Evolutionary conservation across 1,284 basidiomycete genomes (phyloP).

Genomic region (Apiotrichum mycotoxinovorans): DNA sequence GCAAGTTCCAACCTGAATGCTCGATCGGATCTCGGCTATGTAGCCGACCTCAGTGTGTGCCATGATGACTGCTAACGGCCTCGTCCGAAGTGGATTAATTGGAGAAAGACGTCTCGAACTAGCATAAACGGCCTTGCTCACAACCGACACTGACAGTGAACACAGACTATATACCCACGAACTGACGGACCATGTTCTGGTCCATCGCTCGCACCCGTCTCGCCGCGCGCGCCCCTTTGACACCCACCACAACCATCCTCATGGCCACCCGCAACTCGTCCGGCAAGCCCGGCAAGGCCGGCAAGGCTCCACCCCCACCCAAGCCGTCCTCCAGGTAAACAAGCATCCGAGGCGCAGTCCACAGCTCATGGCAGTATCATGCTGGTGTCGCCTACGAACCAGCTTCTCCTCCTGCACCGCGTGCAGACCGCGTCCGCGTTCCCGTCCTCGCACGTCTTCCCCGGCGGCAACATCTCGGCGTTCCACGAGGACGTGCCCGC

Average conservation of each 20-base stretch:
- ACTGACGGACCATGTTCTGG: neutral
- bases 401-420: constrained; percentile 14
- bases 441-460: constrained; percentile 12
- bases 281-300: neutral
- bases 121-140: too few relatives aligned
- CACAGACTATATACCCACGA: too few relatives aligned
- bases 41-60: too few relatives aligned
- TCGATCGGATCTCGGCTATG: too few relatives aligned
- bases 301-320: neutral
- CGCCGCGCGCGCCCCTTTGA: neutral
- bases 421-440: constrained; percentile 8
- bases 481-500: constrained; percentile 14
- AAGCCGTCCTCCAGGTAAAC: neutral
- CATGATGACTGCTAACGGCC: too few relatives aligned
- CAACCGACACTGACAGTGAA: too few relatives aligned
- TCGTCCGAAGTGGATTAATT: too few relatives aligned
- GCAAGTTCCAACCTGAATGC: too few relatives aligned
- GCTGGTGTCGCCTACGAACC: constrained; percentile 13
- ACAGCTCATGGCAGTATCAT: constrained; percentile 7
- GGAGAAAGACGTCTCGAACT: too few relatives aligned
- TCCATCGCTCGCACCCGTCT: neutral
- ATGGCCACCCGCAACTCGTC: neutral
- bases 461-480: constrained; percentile 10
- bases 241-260: neutral
- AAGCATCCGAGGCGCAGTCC: neutral